phyloP scores from a whole-genome alignment of 768 basidiomycete species.

The Termitomyces sp. region DNA sequence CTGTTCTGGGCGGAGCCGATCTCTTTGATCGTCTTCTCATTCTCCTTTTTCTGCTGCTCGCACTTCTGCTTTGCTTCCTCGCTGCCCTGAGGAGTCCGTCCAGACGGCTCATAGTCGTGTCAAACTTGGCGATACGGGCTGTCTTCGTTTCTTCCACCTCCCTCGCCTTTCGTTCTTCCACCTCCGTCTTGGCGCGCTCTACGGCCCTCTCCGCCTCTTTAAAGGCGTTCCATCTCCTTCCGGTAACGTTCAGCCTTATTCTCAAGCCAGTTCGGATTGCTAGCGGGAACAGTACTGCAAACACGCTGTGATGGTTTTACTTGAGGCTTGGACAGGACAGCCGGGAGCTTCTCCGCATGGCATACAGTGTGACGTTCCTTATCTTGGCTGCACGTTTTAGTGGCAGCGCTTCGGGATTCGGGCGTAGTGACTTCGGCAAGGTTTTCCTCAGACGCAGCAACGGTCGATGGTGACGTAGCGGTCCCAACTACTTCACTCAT shows the following conservation, averaged over 20 bases:
- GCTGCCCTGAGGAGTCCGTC: background rate
- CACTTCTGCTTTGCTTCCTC: background rate
- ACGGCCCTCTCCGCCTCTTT: background rate
- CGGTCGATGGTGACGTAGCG: background rate
- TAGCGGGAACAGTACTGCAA: background rate
- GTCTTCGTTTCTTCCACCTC: background rate
- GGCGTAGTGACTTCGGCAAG: background rate
- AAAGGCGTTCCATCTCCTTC: background rate
- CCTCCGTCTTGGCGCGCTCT: background rate
- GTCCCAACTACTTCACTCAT: background rate
- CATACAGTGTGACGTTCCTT: background rate
- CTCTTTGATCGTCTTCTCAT: background rate
- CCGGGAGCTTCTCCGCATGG: background rate
- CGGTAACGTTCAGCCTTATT: background rate
- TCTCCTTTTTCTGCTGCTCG: background rate
- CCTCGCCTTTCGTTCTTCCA: background rate
- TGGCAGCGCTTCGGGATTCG: background rate
- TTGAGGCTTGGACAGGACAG: background rate
- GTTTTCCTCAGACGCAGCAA: background rate
- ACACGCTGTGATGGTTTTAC: too few relatives aligned
- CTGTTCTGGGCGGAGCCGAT: background rate
- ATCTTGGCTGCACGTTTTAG: background rate
- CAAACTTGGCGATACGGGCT: background rate
- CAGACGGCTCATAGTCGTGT: background rate
- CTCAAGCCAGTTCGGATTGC: background rate